phyloP scores from a whole-genome alignment of 805 yeast genomes.

The Pichia membranifaciens region DNA sequence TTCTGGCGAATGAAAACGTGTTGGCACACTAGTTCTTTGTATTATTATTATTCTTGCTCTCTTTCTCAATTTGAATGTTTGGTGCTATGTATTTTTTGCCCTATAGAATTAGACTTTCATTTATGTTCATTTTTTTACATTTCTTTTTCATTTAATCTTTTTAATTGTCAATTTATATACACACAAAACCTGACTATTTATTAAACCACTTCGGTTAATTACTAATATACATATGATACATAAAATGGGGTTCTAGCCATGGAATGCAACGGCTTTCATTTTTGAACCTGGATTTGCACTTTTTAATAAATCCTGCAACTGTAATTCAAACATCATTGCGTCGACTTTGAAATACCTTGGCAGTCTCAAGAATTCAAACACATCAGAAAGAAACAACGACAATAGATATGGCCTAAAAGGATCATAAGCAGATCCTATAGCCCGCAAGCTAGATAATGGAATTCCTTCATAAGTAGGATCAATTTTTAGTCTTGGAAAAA shows the following conservation, averaged over 20 bases:
- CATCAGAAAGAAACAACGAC: slow-evolving; percentile 15
- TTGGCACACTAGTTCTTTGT: slow-evolving; percentile 25
- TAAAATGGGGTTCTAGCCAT: not conserved
- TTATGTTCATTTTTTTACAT: not conserved
- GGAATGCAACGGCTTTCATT: not conserved
- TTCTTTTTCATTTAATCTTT: too few relatives aligned
- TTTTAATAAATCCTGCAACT: slow-evolving; percentile 15
- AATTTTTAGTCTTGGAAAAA: slow-evolving; percentile 18
- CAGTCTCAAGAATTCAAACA: slow-evolving; percentile 19
- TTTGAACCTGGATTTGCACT: slow-evolving; percentile 1
- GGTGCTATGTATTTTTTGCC: not conserved
- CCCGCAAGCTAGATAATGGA: not conserved
- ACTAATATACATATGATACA: not conserved
- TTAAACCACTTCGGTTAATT: too few relatives aligned
- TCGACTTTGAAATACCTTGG: slow-evolving; percentile 21
- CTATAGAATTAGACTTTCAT: not conserved
- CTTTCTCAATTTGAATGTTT: not conserved
- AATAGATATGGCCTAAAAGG: slow-evolving; percentile 21
- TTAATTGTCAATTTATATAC: too few relatives aligned
- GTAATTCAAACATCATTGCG: slow-evolving; percentile 22
- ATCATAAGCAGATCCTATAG: slow-evolving; percentile 14
- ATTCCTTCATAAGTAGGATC: slow-evolving; percentile 4
- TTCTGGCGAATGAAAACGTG: slow-evolving; percentile 59
- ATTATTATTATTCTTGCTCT: not conserved
- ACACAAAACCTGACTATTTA: too few relatives aligned